These are phyloP conservation scores for Protomyces macrosporus DNA, from an alignment of 1,139 yeast species.

Conservation along the genomic window DNA sequence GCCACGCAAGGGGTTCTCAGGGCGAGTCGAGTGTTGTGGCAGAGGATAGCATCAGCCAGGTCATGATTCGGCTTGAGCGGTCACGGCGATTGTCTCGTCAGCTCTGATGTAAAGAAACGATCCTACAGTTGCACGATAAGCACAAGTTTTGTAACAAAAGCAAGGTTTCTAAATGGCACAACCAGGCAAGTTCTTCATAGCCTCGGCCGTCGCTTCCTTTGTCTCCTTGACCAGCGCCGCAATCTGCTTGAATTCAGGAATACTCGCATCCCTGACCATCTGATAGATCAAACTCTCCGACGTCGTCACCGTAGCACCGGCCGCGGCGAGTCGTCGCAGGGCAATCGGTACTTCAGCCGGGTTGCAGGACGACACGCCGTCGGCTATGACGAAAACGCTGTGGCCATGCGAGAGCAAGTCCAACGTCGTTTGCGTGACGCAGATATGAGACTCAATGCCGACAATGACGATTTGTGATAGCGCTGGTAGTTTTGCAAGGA, in stretches of 20 bases:
- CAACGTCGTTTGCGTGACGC: conserved; percentile 36
- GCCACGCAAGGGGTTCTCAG: not conserved
- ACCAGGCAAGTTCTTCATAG: conserved; percentile 31
- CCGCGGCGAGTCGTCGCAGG: conserved; percentile 32
- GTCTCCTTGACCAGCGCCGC: conserved; percentile 33
- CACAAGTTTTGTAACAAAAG: not conserved
- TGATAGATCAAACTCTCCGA: conserved; percentile 36
- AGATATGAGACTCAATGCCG: conserved; percentile 37
- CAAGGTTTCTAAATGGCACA: not conserved
- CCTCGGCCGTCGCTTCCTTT: conserved; percentile 28
- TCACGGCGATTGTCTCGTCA: too few species aligned
- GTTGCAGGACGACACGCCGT: conserved; percentile 35
- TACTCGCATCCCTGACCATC: conserved; percentile 42
- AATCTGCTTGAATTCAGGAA: conserved; percentile 32
- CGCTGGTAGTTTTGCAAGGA: conserved; percentile 31
- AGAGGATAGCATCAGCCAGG: not conserved
- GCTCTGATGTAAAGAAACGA: too few species aligned
- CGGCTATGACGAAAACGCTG: conserved; percentile 35
- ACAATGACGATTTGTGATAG: conserved; percentile 34
- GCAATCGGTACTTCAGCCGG: conserved; percentile 36
- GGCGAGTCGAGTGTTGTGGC: not conserved
- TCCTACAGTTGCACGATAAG: too few species aligned
- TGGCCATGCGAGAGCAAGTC: conserved; percentile 35
- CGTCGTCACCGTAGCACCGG: conserved; percentile 37
- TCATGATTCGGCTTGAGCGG: not conserved